phyloP scores from a whole-genome alignment of 345 rosid species.

The Acer yangbiense region DNA sequence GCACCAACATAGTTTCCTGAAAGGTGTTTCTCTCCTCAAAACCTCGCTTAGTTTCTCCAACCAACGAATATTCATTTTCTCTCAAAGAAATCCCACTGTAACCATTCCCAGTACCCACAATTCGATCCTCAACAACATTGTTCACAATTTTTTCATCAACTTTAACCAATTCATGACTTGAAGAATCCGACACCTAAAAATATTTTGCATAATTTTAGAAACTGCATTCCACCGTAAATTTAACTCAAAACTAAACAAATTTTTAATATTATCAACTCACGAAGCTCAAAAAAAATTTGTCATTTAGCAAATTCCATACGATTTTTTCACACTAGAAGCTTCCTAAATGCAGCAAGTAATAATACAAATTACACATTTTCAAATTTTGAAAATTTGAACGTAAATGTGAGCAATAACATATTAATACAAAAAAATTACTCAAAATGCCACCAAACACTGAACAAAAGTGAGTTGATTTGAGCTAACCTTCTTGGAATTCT shows the following conservation, averaged over 20 bases:
- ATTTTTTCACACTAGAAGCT: no score
- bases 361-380: not conserved
- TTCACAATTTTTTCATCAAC: constrained; percentile 27
- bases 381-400: not conserved
- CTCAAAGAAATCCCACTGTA: constrained; percentile 19
- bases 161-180: constrained; percentile 27
- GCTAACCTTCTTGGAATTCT: constrained; percentile 39
- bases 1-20: constrained; percentile 28
- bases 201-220: constrained; percentile 8
- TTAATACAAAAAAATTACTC: not conserved
- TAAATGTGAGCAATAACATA: not conserved
- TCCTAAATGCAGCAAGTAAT: no score
- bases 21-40: constrained; percentile 28
- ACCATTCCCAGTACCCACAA: constrained; percentile 30
- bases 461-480: not conserved
- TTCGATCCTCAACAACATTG: constrained; percentile 23
- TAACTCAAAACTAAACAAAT: constrained; percentile 14
- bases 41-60: constrained; percentile 17
- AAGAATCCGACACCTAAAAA: constrained; percentile 43
- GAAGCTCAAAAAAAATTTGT: no score
- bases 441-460: not conserved
- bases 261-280: not conserved
- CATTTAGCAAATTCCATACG: no score
- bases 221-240: not conserved
- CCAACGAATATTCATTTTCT: constrained; percentile 25